Conservation (phyloP, 2,329 filamentous ascomycete genomes). For the Xylariaceae sp. region DNA sequence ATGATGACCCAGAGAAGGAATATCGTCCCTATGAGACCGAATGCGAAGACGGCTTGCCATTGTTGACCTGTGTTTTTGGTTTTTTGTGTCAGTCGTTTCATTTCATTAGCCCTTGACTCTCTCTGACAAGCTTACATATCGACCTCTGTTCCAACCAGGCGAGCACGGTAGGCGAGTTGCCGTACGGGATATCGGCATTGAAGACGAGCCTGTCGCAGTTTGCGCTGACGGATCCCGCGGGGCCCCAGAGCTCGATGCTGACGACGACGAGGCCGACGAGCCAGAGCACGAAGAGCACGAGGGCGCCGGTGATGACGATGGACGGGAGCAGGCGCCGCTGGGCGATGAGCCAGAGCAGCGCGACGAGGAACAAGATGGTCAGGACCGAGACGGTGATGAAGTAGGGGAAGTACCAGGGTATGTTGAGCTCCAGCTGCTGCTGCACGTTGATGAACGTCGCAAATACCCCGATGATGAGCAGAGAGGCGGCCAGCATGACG, state of each 20-base stretch:
- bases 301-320: constrained; percentile 59
- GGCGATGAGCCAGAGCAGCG: constrained; percentile 58
- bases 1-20: constrained; percentile 65
- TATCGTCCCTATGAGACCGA: constrained; percentile 53
- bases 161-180: constrained; percentile 49
- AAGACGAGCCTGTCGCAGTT: constrained; percentile 57
- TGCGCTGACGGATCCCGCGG: constrained; percentile 50
- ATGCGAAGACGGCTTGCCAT: constrained; percentile 61
- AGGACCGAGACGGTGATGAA: constrained; percentile 55
- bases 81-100: background rate
- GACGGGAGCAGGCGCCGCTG: constrained; percentile 55
- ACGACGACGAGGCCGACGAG: constrained; percentile 59
- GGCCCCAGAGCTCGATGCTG: constrained; percentile 59
- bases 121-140: constrained; percentile 63
- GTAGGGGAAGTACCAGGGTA: constrained; percentile 67
- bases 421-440: constrained; percentile 44
- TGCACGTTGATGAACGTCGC: constrained; percentile 56
- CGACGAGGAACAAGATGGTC: constrained; percentile 59
- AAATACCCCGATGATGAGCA: constrained; percentile 57
- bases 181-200: constrained; percentile 41
- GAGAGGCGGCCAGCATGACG: constrained; percentile 56
- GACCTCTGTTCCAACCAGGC: constrained; percentile 59
- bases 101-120: background rate
- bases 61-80: constrained; percentile 42
- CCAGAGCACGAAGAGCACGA: constrained; percentile 64